Base-by-base conservation (phyloP, 1,139 yeast species). In the Candida tunisiensis region DNA sequence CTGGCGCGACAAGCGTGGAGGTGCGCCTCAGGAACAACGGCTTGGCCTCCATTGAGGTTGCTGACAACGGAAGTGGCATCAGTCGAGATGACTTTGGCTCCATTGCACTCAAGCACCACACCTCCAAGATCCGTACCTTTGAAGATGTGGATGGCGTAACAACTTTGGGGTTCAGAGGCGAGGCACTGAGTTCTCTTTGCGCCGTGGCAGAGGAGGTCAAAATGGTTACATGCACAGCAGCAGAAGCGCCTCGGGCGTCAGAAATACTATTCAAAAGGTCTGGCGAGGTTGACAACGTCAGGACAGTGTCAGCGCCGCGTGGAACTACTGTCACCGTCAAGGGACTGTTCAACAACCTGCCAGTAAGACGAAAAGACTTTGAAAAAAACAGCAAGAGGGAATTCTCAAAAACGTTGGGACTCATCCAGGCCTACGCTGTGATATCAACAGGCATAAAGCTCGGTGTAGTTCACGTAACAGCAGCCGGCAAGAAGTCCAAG, bases 301-400 rank as follows among this genome's bases (percentile, higher is more conserved):
- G 15, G 11, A n/a, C 19, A 16, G 24, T 29, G 3, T 26, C 38
- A 2, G 15, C 32, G 3, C 40, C 40, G 2, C 42, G 47, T 7
- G 91, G 92, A 0, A 73, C 91, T 0, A 35, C 45, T 0, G 60
- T 74, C 2, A 32, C 46, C 0, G 62, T 69, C 1, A 40, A 52
- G 4, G 62, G 67, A 31, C 31, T 78, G 12, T 74, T 74, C 42
- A 49, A 55, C 12, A 57, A 54, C 21, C 28, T 68, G 2, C 83
- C 85, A 0, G 83, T 78, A 2, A 53, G 93, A 16, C 53, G 60
- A 22, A 74, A 74, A 42, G 85, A 79, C 36, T 64, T 85, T 30
- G 60, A 59, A 13, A 78, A 72, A 45, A 75, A 77, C 39, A 46
- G 58, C 22, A 79, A 70, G 42, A 61, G 71, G 32, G 95, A 85